phyloP scores from a whole-genome alignment of 148 eudicot species.

The Oxyria digyna region DNA sequence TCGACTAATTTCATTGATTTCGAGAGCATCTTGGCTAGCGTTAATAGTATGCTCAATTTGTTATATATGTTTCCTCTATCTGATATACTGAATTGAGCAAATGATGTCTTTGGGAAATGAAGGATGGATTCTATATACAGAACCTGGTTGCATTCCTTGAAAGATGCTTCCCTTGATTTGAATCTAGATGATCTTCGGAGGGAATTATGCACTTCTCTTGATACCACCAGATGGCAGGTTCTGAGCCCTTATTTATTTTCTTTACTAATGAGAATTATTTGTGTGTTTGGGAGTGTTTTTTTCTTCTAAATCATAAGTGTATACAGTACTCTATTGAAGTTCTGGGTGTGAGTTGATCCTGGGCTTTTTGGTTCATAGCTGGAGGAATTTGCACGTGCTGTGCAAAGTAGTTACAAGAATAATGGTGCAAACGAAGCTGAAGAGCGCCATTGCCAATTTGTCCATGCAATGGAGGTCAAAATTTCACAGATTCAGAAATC shows the following conservation, averaged over 20 bases:
- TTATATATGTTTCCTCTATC: neutral
- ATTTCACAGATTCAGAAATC: slow-evolving; percentile 32
- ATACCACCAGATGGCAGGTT: slow-evolving; percentile 91
- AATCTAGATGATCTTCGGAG: slow-evolving; percentile 47
- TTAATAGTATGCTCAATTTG: neutral
- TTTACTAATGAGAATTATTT: neutral
- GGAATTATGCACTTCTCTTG: slow-evolving; percentile 55
- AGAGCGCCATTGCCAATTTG: slow-evolving; percentile 42
- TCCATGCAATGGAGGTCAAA: slow-evolving; percentile 52
- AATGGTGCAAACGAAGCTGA: slow-evolving; percentile 35
- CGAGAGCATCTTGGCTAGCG: neutral
- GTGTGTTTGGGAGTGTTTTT: neutral
- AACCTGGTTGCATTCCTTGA: slow-evolving; percentile 59
- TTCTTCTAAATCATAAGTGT: neutral
- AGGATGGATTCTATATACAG: slow-evolving; percentile 85
- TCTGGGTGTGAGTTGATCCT: neutral
- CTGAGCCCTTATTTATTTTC: neutral
- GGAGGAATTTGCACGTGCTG: slow-evolving; percentile 77
- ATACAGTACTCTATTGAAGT: neutral
- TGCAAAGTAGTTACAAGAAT: slow-evolving; percentile 35
- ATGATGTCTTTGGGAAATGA: neutral
- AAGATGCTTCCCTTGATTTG: slow-evolving; percentile 40
- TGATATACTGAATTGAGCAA: neutral
- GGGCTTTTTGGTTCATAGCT: slow-evolving; percentile 28
- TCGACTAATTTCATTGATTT: neutral